Percentiles rank a stretch among this genome's conserved stretches.
These are phyloP conservation scores for Phytophthora citrophthora DNA, from an alignment of 352 stramenopile species.

Conservation along the genomic window DNA sequence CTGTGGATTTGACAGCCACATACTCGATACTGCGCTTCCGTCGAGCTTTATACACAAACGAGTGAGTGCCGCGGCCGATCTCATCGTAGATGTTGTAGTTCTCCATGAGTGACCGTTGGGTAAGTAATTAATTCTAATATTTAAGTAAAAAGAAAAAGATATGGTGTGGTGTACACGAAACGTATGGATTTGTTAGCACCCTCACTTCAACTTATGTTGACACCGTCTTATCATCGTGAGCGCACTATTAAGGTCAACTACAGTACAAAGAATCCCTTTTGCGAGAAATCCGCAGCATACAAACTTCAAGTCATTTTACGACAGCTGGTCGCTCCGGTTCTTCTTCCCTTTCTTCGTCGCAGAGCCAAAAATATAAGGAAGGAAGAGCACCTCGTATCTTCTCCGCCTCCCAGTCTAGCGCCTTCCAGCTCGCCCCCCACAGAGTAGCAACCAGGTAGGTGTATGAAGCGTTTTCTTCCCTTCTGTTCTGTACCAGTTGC, in stretches of 20 bases:
- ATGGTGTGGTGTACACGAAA: slow-evolving; percentile 32
- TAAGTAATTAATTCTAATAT: too few relatives aligned
- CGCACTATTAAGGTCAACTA: background rate
- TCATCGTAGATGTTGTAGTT: slow-evolving; percentile 96
- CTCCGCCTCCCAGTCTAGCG: slow-evolving; percentile 1
- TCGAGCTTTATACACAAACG: slow-evolving; percentile 92
- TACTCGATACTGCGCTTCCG: slow-evolving; percentile 94
- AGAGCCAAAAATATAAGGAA: slow-evolving; percentile 29
- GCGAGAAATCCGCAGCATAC: slow-evolving; percentile 9
- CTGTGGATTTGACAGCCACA: slow-evolving; percentile 93
- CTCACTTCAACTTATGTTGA: background rate
- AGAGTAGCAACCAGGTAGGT: slow-evolving; percentile 21
- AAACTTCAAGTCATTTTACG: slow-evolving; percentile 19
- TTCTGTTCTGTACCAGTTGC: background rate
- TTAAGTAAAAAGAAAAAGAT: slow-evolving; percentile 35
- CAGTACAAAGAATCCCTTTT: slow-evolving; percentile 9
- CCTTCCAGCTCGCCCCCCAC: slow-evolving; percentile 8
- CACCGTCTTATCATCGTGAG: too few relatives aligned
- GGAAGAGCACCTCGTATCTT: background rate
- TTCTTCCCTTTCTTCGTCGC: slow-evolving; percentile 37
- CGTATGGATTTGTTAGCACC: background rate
- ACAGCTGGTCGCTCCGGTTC: slow-evolving; percentile 10
- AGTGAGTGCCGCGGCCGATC: slow-evolving; percentile 91
- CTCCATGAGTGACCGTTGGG: slow-evolving; percentile 68
- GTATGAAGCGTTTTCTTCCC: background rate